phyloP scores from a whole-genome alignment of 805 yeast species.

The Scheffersomyces amazonensis region DNA sequence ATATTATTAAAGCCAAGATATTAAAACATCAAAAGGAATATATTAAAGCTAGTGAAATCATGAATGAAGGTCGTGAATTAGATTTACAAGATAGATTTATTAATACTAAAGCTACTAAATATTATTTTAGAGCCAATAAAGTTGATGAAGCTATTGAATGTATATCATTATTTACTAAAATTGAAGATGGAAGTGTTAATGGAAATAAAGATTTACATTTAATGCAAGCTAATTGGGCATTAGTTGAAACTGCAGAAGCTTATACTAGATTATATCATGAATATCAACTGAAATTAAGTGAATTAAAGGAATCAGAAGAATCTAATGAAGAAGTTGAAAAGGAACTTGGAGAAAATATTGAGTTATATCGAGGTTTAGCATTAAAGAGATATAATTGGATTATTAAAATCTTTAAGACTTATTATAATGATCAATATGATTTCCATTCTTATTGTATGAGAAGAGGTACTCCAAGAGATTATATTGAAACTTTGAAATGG shows the following conservation, averaged over 20 bases:
- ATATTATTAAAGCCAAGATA: slow-evolving; percentile 77
- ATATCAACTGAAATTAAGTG: slow-evolving; percentile 15
- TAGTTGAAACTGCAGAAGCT: slow-evolving; percentile 81
- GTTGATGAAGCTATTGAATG: slow-evolving; percentile 71
- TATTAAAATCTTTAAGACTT: slow-evolving; percentile 64
- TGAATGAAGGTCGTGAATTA: slow-evolving; percentile 68
- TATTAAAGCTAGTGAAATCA: slow-evolving; percentile 57
- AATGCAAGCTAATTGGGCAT: slow-evolving; percentile 91
- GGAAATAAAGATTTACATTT: slow-evolving; percentile 84
- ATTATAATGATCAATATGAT: slow-evolving; percentile 83
- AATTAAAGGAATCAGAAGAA: slow-evolving; percentile 11
- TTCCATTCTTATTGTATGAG: slow-evolving; percentile 92
- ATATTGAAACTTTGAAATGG: slow-evolving; percentile 76
- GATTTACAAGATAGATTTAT: slow-evolving; percentile 91
- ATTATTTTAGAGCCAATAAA: slow-evolving; percentile 71
- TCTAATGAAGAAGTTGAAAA: slow-evolving; percentile 19
- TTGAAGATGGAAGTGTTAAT: slow-evolving; percentile 71
- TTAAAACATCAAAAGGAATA: slow-evolving; percentile 68
- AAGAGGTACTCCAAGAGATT: slow-evolving; percentile 86
- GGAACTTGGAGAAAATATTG: slow-evolving; percentile 41
- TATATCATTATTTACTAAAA: slow-evolving; percentile 76
- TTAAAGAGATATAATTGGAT: slow-evolving; percentile 74
- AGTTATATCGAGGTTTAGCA: slow-evolving; percentile 63
- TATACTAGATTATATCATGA: slow-evolving; percentile 56
- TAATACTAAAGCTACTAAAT: slow-evolving; percentile 84